A percentile compares a stretch with the other conserved stretches of the same genome.
Evolutionary conservation across 768 basidiomycete species (phyloP).

Genomic region (Termitomyces sp.): DNA sequence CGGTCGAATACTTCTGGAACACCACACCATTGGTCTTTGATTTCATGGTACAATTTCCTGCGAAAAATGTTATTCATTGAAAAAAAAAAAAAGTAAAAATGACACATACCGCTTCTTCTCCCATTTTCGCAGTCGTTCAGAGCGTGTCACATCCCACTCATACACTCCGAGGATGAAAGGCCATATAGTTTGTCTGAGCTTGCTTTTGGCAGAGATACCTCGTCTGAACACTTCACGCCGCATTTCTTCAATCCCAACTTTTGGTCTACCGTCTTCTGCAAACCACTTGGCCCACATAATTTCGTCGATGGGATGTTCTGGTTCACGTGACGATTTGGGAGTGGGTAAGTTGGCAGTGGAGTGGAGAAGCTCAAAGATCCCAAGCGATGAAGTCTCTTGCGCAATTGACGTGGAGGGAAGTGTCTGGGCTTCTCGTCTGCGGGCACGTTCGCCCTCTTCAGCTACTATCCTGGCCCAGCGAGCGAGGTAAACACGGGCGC

Average conservation of each 20-base stretch:
- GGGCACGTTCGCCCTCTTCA: constrained; percentile 92
- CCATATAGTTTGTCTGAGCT: constrained; percentile 75
- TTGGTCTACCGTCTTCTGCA: constrained; percentile 60
- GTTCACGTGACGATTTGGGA: constrained; percentile 79
- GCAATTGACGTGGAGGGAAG: constrained; percentile 47
- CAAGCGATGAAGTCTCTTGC: constrained; percentile 70
- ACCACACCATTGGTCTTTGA: constrained; percentile 81
- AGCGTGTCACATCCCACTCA: constrained; percentile 67
- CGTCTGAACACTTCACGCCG: constrained; percentile 72
- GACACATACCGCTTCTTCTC: constrained; percentile 48
- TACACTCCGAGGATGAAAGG: constrained; percentile 84
- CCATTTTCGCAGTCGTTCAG: constrained; percentile 58
- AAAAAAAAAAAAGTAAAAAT: background rate
- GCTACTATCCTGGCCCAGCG: constrained; percentile 97
- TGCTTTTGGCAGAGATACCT: constrained; percentile 51
- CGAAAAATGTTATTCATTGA: background rate
- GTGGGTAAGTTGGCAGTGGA: constrained; percentile 75
- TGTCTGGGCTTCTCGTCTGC: constrained; percentile 72
- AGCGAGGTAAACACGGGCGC: constrained; percentile 92
- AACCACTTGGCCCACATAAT: constrained; percentile 79
- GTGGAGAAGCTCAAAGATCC: constrained; percentile 83
- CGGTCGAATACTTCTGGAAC: constrained; percentile 78
- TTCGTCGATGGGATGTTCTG: constrained; percentile 69
- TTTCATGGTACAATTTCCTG: constrained; percentile 62
- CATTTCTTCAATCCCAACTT: constrained; percentile 62